Base-by-base conservation (phyloP, 2,329 filamentous ascomycete genomes). In the Aspergillus novoparasiticus region DNA sequence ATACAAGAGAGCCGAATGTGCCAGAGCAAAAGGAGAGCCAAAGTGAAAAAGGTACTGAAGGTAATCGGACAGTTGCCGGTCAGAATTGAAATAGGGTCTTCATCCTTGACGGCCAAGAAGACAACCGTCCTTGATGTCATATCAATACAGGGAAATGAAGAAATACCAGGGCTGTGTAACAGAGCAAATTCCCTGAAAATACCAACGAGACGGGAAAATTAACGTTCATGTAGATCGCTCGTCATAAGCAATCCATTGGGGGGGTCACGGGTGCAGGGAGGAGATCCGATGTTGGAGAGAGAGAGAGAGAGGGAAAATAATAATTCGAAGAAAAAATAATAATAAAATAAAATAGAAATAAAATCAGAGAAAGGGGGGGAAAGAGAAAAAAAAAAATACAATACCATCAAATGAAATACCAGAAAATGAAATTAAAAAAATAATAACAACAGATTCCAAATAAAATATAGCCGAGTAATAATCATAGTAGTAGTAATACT, bases 41-140 rank as follows among this genome's bases (percentile, higher is more conserved):
- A 58, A 54, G 30, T 26, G 48, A 28, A 61, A 62, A 53, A 50
- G 41, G 36, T 36, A 63, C 43, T 57, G 57, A 30, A 58, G 21
- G 39, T 36, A 43, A 58, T 53, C 57, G 51, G 45, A 63, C 39
- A 66, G 64, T 65, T 62, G 65, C 60, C 61, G 60, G 64, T 50
- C 66, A 59, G 60, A 62, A 67, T 62, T 62, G 62, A 73, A 70
- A 67, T 68, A 68, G 59, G 71, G 69, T 69, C 60, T 60, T 28
- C 62, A 68, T 68, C 68, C 68, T 65, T 64, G 68, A 62, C 61
- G 46, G 61, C 58, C 62, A 64, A 69, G 68, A 64, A 64, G 63
- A 58, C 58, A 58, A 59, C 43, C 58, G 36, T 59, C 62, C 67
- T 68, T 64, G 64, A 68, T 66, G 59, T 66, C 59, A 66, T 64